Base-by-base conservation (phyloP, 148 eudicot genomes). In the Fagopyrum tataricum region DNA sequence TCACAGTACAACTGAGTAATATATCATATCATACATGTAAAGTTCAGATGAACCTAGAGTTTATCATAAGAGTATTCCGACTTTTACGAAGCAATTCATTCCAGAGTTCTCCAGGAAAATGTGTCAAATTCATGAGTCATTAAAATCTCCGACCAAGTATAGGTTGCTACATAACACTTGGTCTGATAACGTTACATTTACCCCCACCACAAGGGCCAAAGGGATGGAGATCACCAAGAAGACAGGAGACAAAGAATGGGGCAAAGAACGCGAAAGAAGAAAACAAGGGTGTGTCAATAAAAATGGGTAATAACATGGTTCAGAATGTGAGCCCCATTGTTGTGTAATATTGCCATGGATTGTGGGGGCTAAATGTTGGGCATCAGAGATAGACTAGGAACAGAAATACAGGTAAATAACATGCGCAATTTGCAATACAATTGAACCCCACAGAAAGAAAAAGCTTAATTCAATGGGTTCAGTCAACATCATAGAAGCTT, bases 221-320 rank as follows among this genome's bases (percentile, higher is more conserved):
- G 42, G 68, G 13, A 31, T 31, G 69, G 69, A n/a, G 9, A 31
- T 39, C 43, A 31, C 69, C 0, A 15, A 64, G 43, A 64, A 64
- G 20, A 39, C 44, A 62, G 68, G 6, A 37, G 69, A 64, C 69
- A 64, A 64, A 39, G 69, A 20, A 64, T 64, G 69, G 69, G 67
- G 44, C 69, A 14, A 62, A 39, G 69, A 31, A 64, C 43, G 69
- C 44, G 14, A 64, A 17, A 13, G 69, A 64, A 64, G 42, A 14
- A 61, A 62, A 1, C 14, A 37, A 13, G 10, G 49, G 49, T 46
- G 49, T 10, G 49, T 46, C 13, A 46, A 46, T 31, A 12, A 8
- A 11, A 64, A 37, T 64, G 69, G 69, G 69, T 39, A 15, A 37
- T 7, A 64, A 64, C 44, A 62, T 62, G n/a, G 18, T 4, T 64